phyloP scores from a whole-genome alignment of 306 rosid species.

The Corylus heterophylla region DNA sequence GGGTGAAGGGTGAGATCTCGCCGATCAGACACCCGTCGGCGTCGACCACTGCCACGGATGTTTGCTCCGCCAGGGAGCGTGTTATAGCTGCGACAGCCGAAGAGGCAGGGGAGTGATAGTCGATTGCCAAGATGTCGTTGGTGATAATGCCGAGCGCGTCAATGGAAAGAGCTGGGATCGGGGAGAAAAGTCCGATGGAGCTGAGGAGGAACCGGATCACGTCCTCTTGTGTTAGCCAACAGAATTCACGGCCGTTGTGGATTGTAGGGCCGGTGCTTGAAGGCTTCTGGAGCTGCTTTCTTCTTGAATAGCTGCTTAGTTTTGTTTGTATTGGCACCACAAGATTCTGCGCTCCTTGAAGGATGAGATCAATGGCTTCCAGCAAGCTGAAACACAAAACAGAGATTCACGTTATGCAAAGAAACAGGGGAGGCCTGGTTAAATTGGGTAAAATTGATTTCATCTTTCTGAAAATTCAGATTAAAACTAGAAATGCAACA shows the following conservation, averaged over 20 bases:
- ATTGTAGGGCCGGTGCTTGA: conserved; percentile 13
- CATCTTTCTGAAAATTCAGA: neutral
- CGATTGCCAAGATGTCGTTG: conserved; percentile 53
- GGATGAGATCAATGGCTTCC: conserved; percentile 86
- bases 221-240: conserved; percentile 94
- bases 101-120: conserved; percentile 79
- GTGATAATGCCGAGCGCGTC: conserved; percentile 64
- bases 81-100: conserved; percentile 67
- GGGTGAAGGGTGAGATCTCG: conserved; percentile 87
- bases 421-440: neutral
- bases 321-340: conserved; percentile 66
- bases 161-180: conserved; percentile 65
- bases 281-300: conserved; percentile 60
- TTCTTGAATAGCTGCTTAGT: conserved; percentile 51
- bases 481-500: neutral
- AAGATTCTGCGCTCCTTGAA: conserved; percentile 84
- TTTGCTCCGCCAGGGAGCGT: conserved; percentile 55
- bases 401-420: conserved; percentile 9
- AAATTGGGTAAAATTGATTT: neutral
- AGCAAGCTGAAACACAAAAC: conserved; percentile 50
- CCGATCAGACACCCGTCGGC: conserved; percentile 66
- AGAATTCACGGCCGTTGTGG: conserved; percentile 68
- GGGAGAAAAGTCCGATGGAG: conserved; percentile 78
- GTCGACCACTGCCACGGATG: conserved; percentile 85
- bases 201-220: conserved; percentile 75